Conservation (phyloP, 2,329 filamentous ascomycete genomes). For the Ambrosiella beaveri region DNA sequence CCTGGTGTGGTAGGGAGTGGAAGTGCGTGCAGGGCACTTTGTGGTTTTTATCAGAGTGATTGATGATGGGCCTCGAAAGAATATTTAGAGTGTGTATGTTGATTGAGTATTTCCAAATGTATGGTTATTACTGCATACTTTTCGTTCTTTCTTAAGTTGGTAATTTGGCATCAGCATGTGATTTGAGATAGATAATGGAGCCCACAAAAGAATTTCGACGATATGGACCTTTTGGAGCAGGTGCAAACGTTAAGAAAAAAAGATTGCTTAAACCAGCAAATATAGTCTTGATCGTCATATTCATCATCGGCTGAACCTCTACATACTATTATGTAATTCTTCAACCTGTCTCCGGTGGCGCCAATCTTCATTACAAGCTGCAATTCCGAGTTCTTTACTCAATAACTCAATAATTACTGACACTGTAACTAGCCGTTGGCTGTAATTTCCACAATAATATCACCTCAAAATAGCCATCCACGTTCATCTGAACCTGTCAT, state of each 20-base stretch:
- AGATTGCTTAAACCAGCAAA: not conserved
- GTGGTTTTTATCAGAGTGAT: not conserved
- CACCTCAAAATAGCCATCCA: too few relatives aligned
- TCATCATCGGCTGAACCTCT: not conserved
- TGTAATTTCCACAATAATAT: not conserved
- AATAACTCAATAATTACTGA: too few relatives aligned
- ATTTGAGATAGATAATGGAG: too few relatives aligned
- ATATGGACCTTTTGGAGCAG: too few relatives aligned
- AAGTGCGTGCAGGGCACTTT: not conserved
- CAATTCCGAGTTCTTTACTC: not conserved
- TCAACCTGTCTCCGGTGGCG: not conserved
- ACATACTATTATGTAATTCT: not conserved
- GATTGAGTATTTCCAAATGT: too few relatives aligned
- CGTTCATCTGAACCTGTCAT: too few relatives aligned
- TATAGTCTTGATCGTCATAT: not conserved
- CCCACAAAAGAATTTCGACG: too few relatives aligned
- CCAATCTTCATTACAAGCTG: not conserved
- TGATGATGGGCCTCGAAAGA: not conserved
- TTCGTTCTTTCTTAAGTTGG: too few relatives aligned
- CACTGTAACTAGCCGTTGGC: not conserved
- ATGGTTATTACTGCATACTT: too few relatives aligned
- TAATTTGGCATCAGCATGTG: too few relatives aligned
- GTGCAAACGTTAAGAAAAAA: too few relatives aligned
- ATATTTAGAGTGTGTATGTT: not conserved
- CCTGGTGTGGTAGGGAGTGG: not conserved